Percentiles rank a stretch among this genome's conserved stretches.
These are phyloP conservation scores for Punica granatum DNA, from an alignment of 345 rosid genomes.

Conservation along the genomic window DNA sequence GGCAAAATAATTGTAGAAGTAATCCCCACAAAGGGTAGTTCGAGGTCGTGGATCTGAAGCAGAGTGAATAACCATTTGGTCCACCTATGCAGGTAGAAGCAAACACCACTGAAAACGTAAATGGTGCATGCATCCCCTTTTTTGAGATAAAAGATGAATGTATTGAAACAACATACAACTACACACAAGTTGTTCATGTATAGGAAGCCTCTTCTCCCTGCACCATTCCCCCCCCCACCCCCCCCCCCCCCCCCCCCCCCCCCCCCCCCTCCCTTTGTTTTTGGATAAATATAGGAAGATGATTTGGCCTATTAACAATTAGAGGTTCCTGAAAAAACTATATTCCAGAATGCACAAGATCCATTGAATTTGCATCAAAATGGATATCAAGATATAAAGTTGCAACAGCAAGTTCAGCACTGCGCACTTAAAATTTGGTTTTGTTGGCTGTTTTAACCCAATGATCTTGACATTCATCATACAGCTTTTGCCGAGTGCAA, in stretches of 20 bases:
- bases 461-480: neutral
- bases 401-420: neutral
- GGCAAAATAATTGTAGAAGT: constrained; percentile 88
- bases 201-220: too few relatives aligned
- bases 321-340: neutral
- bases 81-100: constrained; percentile 50
- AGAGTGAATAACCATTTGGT: constrained; percentile 97
- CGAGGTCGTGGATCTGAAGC: constrained; percentile 80
- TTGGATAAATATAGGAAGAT: neutral
- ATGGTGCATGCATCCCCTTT: neutral
- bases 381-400: neutral
- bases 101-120: neutral
- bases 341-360: neutral
- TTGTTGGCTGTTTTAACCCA: neutral
- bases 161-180: neutral
- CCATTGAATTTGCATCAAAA: neutral
- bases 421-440: neutral
- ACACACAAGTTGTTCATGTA: neutral
- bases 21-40: constrained; percentile 85
- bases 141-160: neutral
- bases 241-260: too few relatives aligned
- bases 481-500: neutral
- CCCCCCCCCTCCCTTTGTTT: too few relatives aligned
- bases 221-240: too few relatives aligned
- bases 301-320: neutral